Conservation (phyloP, 1,139 yeast genomes). For the Yamadazyma jaroonii region DNA sequence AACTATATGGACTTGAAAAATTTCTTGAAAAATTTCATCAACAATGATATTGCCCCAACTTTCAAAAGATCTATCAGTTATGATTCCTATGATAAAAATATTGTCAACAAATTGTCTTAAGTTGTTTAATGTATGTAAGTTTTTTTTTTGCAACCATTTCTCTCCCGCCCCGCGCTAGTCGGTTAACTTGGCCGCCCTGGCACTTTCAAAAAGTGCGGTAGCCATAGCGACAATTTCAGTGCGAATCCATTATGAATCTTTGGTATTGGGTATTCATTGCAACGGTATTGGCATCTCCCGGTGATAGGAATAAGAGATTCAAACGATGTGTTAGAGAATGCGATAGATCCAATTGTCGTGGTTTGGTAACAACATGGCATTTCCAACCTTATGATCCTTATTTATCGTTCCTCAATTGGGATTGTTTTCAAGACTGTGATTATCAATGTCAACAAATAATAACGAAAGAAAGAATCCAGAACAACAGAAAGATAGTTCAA, state of each 20-base stretch:
- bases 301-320: conserved; percentile 75
- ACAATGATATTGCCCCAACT: conserved; percentile 18
- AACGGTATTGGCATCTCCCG: conserved; percentile 55
- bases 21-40: conserved; percentile 22
- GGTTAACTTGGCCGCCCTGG: no score
- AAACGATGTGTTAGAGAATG: conserved; percentile 65
- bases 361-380: conserved; percentile 16
- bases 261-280: conserved; percentile 1
- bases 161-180: background rate
- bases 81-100: conserved; percentile 7
- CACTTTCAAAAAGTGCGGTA: no score
- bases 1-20: conserved; percentile 6
- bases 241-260: background rate
- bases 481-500: conserved; percentile 57
- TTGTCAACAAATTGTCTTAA: conserved; percentile 6
- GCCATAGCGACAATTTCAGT: no score
- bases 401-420: conserved; percentile 64
- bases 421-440: conserved; percentile 81
- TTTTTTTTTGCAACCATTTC: background rate
- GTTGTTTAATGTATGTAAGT: background rate
- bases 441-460: conserved; percentile 83
- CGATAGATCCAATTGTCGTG: conserved; percentile 25
- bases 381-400: conserved; percentile 31
- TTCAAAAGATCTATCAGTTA: conserved; percentile 4
- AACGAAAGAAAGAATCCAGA: conserved; percentile 49